Percentiles rank a stretch among this genome's conserved stretches.
phyloP scores from a whole-genome alignment of 2,329 filamentous ascomycete species.

The Fusarium sp. region DNA sequence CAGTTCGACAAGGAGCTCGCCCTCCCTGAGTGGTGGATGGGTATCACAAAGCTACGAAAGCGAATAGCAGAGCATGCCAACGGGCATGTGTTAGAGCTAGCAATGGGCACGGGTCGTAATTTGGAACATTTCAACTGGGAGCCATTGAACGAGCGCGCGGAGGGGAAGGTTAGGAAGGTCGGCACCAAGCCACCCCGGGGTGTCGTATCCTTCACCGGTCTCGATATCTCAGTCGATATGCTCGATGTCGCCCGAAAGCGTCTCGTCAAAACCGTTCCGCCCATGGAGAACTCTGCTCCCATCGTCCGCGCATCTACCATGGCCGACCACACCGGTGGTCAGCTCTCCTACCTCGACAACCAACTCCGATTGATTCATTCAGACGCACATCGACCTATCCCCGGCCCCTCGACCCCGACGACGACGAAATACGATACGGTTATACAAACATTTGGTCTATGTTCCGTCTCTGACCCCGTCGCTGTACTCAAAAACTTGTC shows the following conservation, averaged over 20 bases:
- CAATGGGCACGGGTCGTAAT: slow-evolving; percentile 75
- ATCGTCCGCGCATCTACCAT: slow-evolving; percentile 54
- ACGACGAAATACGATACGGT: slow-evolving; percentile 72
- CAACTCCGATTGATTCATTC: slow-evolving; percentile 64
- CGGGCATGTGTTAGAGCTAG: slow-evolving; percentile 74
- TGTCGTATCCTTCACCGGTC: slow-evolving; percentile 71
- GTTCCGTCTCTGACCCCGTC: slow-evolving; percentile 72
- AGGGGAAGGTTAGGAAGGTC: slow-evolving; percentile 20
- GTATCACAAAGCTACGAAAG: slow-evolving; percentile 66
- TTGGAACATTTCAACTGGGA: slow-evolving; percentile 72
- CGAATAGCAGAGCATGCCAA: slow-evolving; percentile 63
- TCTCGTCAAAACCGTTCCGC: slow-evolving; percentile 62
- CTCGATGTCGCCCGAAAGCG: slow-evolving; percentile 70
- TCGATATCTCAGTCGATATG: slow-evolving; percentile 74
- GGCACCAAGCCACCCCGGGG: slow-evolving; percentile 35
- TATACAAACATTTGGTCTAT: slow-evolving; percentile 75
- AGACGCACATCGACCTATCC: slow-evolving; percentile 64
- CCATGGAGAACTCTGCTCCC: slow-evolving; percentile 52
- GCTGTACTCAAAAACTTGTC: slow-evolving; percentile 69
- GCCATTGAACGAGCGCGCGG: slow-evolving; percentile 51
- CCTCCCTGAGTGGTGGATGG: slow-evolving; percentile 70
- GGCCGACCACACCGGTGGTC: slow-evolving; percentile 54
- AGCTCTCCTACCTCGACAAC: slow-evolving; percentile 58
- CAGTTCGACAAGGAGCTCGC: slow-evolving; percentile 73
- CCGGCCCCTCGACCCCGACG: slow-evolving; percentile 52